Base-by-base conservation (phyloP, 2,329 filamentous ascomycete species). In the Diaporthe ampelina region DNA sequence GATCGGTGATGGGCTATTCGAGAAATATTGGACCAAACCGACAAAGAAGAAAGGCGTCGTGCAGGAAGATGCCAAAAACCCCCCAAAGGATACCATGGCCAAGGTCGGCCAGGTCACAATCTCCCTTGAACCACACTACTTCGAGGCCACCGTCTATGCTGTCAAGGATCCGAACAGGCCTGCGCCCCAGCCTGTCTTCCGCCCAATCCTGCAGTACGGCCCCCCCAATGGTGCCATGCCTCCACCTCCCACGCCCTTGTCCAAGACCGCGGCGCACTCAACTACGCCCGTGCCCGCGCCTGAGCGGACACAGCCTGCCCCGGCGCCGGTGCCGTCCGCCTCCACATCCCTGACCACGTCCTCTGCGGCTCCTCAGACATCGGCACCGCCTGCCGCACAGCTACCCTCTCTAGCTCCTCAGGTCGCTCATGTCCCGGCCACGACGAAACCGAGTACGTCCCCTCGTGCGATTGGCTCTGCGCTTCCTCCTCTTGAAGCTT, bases 11-110 rank as follows among this genome's bases (percentile, higher is more conserved):
- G 92, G 92, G 40, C 88, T 95, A 63, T 94, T 95, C 78, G 92
- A 94, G 78, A 93, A 91, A 79, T 95, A 93, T 82, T 95, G 93
- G 93, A 89, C 91, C 11, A 95, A 95, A 80, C 92, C 93, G 4
- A 86, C 86, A 56, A 93, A 93, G 83, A 89, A 90, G 76, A 94
- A 93, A 81, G 91, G 92, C 57, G 88, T 90, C 3, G 82, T 91
- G 32, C 88, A 89, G 72, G 91, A 92, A 78, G 90, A 92, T 69
- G 86, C 89, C 8, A 91, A 91, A 77, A 94, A 94, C 78, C 92
- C 92, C 2, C 84, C 91, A 76, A 91, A 93, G 82, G 90, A 94
- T 59, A 91, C 88, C 76, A 94, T 95, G 91, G 86, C 88, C 77
- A 94, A 92, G 81, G 88, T 94, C 29, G 94, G 94, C 78, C 90